Conservation (phyloP, 2,329 filamentous ascomycete genomes). For the Penicillium expansum region DNA sequence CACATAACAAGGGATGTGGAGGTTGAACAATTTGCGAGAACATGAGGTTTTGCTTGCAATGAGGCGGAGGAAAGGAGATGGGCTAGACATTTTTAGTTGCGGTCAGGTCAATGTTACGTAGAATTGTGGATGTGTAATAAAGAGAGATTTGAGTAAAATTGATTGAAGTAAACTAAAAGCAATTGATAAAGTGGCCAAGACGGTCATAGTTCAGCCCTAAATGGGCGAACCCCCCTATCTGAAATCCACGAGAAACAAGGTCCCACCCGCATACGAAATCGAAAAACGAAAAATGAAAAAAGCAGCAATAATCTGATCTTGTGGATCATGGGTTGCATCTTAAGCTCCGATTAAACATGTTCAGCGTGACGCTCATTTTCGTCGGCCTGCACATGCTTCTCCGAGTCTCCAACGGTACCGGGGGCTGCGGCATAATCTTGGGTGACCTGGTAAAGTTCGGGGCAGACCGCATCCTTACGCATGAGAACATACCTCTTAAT, state of each 20-base stretch:
- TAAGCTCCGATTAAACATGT: not conserved
- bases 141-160: not conserved
- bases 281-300: not conserved
- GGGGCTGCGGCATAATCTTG: not conserved
- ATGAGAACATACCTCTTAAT: slow-evolving; percentile 56
- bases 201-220: slow-evolving; percentile 1
- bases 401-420: not conserved
- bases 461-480: slow-evolving; percentile 47
- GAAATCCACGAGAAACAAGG: not conserved
- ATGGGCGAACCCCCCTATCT: not conserved
- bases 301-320: not conserved
- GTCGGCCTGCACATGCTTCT: not conserved
- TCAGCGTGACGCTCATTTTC: not conserved
- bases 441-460: slow-evolving; percentile 46
- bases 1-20: slow-evolving; percentile 65
- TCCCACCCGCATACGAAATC: not conserved
- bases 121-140: not conserved
- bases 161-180: not conserved
- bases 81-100: slow-evolving; percentile 7
- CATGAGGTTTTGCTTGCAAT: slow-evolving; percentile 6
- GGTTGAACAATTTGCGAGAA: slow-evolving; percentile 28
- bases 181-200: not conserved
- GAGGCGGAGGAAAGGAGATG: slow-evolving; percentile 12
- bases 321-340: not conserved
- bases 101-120: not conserved